These are phyloP conservation scores for Aspergillus sp. DNA, from an alignment of 2,329 filamentous ascomycete species.

Conservation along the genomic window DNA sequence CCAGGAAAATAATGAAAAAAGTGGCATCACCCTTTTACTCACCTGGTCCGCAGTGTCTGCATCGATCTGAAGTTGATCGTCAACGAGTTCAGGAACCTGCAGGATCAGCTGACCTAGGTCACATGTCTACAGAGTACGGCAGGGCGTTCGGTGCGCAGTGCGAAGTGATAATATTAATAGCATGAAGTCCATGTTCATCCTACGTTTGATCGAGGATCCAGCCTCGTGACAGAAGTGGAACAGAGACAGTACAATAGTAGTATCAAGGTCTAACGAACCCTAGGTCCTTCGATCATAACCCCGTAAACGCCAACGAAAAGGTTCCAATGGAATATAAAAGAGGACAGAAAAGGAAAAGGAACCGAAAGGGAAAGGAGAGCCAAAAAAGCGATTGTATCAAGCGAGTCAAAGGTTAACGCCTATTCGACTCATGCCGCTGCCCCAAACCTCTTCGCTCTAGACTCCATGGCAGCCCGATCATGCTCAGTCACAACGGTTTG, in stretches of 20 bases:
- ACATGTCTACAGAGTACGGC: not conserved
- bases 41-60: too few relatives aligned
- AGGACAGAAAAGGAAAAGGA: constrained; percentile 5
- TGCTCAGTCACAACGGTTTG: constrained; percentile 28
- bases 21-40: too few relatives aligned
- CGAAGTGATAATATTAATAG: too few relatives aligned
- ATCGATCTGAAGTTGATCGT: not conserved
- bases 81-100: not conserved
- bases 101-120: not conserved
- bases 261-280: not conserved
- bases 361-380: not conserved
- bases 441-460: constrained; percentile 42
- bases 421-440: constrained; percentile 18
- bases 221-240: not conserved
- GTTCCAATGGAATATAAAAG: constrained; percentile 6
- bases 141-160: too few relatives aligned
- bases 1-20: too few relatives aligned
- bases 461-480: constrained; percentile 38
- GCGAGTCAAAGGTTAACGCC: not conserved
- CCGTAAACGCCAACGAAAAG: constrained; percentile 18
- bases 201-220: too few relatives aligned
- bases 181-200: too few relatives aligned
- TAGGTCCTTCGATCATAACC: constrained; percentile 4
- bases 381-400: constrained; percentile 3
- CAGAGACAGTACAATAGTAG: not conserved